A percentile compares a stretch with the other conserved stretches of the same genome.
Evolutionary conservation across 345 rosid species (phyloP).

Genomic region (Passiflora organensis): DNA sequence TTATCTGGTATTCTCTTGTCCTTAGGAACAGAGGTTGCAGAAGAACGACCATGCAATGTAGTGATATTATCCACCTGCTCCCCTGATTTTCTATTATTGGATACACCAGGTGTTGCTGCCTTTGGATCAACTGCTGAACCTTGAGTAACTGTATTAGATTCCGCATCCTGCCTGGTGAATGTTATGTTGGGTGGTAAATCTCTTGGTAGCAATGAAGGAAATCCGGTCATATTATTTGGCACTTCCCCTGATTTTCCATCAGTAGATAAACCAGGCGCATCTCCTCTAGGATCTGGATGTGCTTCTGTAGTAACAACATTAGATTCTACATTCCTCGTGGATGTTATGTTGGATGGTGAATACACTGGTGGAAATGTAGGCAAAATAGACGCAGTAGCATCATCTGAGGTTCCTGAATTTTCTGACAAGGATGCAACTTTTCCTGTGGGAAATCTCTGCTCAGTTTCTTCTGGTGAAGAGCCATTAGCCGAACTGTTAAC

Average conservation of each 20-base stretch:
- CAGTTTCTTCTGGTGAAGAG: slow-evolving; percentile 18
- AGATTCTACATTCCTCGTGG: slow-evolving; percentile 11
- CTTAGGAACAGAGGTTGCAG: slow-evolving; percentile 18
- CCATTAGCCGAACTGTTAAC: slow-evolving; percentile 13
- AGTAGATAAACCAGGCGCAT: slow-evolving; percentile 9
- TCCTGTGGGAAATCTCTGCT: slow-evolving; percentile 22
- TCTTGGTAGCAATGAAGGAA: background rate
- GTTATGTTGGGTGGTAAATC: slow-evolving; percentile 23
- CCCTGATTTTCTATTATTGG: slow-evolving; percentile 23
- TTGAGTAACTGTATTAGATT: slow-evolving; percentile 14
- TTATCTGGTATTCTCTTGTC: slow-evolving; percentile 29
- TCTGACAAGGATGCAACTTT: slow-evolving; percentile 16
- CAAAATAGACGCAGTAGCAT: background rate
- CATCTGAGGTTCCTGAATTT: slow-evolving; percentile 14
- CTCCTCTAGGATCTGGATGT: slow-evolving; percentile 18
- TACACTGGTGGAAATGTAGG: slow-evolving; percentile 5
- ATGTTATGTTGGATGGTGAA: slow-evolving; percentile 20
- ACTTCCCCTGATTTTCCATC: slow-evolving; percentile 27
- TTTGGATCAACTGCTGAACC: slow-evolving; percentile 16
- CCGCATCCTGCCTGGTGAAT: slow-evolving; percentile 10
- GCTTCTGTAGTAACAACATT: slow-evolving; percentile 15
- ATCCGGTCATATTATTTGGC: slow-evolving; percentile 2
- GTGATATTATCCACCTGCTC: slow-evolving; percentile 19
- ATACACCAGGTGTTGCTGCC: slow-evolving; percentile 12
- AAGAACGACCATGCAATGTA: slow-evolving; percentile 14